These are phyloP conservation scores for Wickerhamiella pararugosa DNA, from an alignment of 1,139 yeast genomes.

Conservation along the genomic window DNA sequence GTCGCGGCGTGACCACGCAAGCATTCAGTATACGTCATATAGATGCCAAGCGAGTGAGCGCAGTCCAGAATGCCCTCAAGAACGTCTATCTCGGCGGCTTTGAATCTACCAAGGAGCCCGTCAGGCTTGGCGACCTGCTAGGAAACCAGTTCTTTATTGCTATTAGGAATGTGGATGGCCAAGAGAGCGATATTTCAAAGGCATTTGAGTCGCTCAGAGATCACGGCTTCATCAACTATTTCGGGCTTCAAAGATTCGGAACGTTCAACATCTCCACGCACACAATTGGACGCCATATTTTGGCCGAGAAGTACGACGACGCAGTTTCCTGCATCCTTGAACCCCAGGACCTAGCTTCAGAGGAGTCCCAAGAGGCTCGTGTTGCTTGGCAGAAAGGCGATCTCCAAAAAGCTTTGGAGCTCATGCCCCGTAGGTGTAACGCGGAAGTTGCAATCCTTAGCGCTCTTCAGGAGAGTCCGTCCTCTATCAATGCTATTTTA, in stretches of 20 bases:
- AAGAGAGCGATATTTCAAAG: conserved; percentile 25
- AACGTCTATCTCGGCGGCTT: conserved; percentile 71
- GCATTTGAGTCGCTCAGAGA: conserved; percentile 33
- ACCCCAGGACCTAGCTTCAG: conserved; percentile 72
- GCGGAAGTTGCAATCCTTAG: conserved; percentile 70
- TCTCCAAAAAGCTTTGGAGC: conserved; percentile 45
- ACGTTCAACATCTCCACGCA: conserved; percentile 90
- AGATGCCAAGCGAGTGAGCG: conserved; percentile 62
- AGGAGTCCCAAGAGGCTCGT: conserved; percentile 73
- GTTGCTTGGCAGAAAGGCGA: conserved; percentile 69
- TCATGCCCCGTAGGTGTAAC: conserved; percentile 75
- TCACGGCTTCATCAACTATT: conserved; percentile 80
- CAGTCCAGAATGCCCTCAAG: conserved; percentile 57
- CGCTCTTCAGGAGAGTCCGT: conserved; percentile 35
- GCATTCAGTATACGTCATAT: conserved; percentile 56
- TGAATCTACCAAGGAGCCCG: conserved; percentile 43
- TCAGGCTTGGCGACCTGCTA: conserved; percentile 63
- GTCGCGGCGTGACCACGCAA: conserved; percentile 93
- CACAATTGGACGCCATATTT: conserved; percentile 56
- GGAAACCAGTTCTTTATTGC: conserved; percentile 87
- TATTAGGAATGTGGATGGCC: conserved; percentile 46
- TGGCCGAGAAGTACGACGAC: conserved; percentile 60
- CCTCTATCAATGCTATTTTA: conserved; percentile 68
- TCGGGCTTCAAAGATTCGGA: conserved; percentile 96
- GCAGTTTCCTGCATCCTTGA: conserved; percentile 68